Percentiles rank a stretch among this genome's conserved stretches.
Conservation (phyloP, 208 protist species). For the Porcisia deanei region DNA sequence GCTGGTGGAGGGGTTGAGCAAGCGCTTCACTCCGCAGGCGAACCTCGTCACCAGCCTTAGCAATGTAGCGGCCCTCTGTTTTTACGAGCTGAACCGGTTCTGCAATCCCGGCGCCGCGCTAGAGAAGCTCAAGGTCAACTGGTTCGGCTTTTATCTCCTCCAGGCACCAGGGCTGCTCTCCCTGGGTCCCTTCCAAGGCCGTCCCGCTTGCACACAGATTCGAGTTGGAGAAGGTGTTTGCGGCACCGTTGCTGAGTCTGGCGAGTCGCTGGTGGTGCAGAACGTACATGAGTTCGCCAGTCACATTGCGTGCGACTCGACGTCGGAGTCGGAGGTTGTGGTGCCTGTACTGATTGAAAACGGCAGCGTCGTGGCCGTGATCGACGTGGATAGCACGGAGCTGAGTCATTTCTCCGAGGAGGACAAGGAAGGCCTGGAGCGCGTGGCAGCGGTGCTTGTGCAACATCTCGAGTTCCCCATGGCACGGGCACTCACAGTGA, state of each 20-base stretch:
- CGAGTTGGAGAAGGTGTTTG: slow-evolving; percentile 90
- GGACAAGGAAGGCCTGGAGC: slow-evolving; percentile 59
- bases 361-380: slow-evolving; percentile 69
- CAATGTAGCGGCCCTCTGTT: slow-evolving; percentile 84
- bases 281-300: slow-evolving; percentile 93
- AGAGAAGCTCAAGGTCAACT: slow-evolving; percentile 76
- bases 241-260: slow-evolving; percentile 61
- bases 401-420: slow-evolving; percentile 66
- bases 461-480: slow-evolving; percentile 70
- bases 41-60: slow-evolving; percentile 69
- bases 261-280: slow-evolving; percentile 58
- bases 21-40: slow-evolving; percentile 51
- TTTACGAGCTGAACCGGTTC: slow-evolving; percentile 75
- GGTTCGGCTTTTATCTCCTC: slow-evolving; percentile 94
- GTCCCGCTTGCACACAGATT: slow-evolving; percentile 90
- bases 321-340: slow-evolving; percentile 91
- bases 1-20: slow-evolving; percentile 48
- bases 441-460: slow-evolving; percentile 55
- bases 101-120: slow-evolving; percentile 47
- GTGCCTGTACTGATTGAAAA: slow-evolving; percentile 75
- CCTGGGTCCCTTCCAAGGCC: slow-evolving; percentile 95
- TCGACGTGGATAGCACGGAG: slow-evolving; percentile 84
- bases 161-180: slow-evolving; percentile 67
- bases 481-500: slow-evolving; percentile 43
- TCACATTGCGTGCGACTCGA: slow-evolving; percentile 94